A percentile compares a stretch with the other conserved stretches of the same genome.
Evolutionary conservation across 202 grass and related monocot species (phyloP).

Genomic region (Schoenoplectus tabernaemontani): DNA sequence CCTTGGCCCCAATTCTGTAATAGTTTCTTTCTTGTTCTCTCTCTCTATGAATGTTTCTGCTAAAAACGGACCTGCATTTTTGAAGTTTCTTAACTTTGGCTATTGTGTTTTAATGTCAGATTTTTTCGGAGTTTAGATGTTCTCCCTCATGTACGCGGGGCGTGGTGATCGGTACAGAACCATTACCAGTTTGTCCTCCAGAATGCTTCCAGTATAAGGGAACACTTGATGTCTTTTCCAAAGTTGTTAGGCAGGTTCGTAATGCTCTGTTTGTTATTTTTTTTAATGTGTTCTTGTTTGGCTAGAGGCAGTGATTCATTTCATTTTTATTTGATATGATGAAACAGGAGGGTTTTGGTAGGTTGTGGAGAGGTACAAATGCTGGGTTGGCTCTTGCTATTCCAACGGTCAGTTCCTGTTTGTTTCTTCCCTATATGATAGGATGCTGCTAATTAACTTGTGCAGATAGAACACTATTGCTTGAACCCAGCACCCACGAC

Average conservation of each 20-base stretch:
- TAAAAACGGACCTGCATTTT: neutral
- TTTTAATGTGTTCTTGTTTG: neutral
- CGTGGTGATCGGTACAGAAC: slow-evolving; percentile 60
- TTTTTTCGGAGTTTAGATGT: slow-evolving; percentile 72
- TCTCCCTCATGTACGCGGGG: slow-evolving; percentile 74
- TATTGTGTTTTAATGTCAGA: slow-evolving; percentile 28
- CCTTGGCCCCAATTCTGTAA: slow-evolving; percentile 56
- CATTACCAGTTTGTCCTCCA: slow-evolving; percentile 47
- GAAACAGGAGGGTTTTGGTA: slow-evolving; percentile 75
- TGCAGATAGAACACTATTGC: too few species aligned
- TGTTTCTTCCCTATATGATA: neutral
- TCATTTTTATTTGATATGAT: slow-evolving; percentile 15
- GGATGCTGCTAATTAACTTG: neutral
- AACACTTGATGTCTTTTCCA: slow-evolving; percentile 84
- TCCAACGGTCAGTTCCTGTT: slow-evolving; percentile 50
- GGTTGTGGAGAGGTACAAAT: slow-evolving; percentile 93
- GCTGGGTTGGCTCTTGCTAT: slow-evolving; percentile 91
- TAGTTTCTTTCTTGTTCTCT: neutral
- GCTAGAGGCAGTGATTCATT: neutral
- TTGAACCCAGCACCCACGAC: too few species aligned
- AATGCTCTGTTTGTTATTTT: neutral
- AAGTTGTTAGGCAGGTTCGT: slow-evolving; percentile 78
- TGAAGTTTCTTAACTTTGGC: neutral
- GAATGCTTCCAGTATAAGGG: slow-evolving; percentile 94
- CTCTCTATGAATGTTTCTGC: neutral